These are phyloP conservation scores for Globisporangium heterothallicum DNA, from an alignment of 352 stramenopile species.

Conservation along the genomic window DNA sequence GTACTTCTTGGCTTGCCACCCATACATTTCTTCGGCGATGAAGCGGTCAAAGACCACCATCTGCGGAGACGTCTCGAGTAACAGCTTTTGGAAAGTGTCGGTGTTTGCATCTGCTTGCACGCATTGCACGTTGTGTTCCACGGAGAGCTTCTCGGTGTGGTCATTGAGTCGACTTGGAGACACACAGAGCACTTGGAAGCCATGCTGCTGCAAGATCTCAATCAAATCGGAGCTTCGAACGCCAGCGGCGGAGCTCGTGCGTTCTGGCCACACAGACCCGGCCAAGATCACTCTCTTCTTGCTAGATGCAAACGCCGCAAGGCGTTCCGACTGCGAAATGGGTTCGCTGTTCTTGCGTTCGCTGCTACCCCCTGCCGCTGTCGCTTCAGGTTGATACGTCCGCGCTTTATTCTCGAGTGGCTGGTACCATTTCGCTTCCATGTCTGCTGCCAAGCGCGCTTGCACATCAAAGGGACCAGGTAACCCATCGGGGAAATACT, in stretches of 20 bases:
- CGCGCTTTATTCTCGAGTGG: constrained; percentile 51
- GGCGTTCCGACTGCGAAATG: constrained; percentile 21
- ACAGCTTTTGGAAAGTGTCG: constrained; percentile 56
- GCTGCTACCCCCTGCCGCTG: background rate
- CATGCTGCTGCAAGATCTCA: constrained; percentile 47
- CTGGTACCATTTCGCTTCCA: constrained; percentile 69
- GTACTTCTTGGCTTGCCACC: constrained; percentile 72
- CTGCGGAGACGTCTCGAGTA: constrained; percentile 50
- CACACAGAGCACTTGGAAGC: constrained; percentile 68
- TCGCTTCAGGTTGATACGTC: background rate
- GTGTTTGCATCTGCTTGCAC: constrained; percentile 72
- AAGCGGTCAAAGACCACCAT: constrained; percentile 81
- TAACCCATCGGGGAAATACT: constrained; percentile 72
- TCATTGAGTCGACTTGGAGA: constrained; percentile 76
- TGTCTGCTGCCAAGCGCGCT: constrained; percentile 57
- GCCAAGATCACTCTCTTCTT: constrained; percentile 71
- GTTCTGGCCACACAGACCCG: constrained; percentile 81
- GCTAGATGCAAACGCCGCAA: constrained; percentile 39
- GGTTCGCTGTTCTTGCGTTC: background rate
- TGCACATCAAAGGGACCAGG: constrained; percentile 77
- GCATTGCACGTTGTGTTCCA: constrained; percentile 46
- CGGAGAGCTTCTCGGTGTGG: constrained; percentile 43
- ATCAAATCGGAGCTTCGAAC: constrained; percentile 80
- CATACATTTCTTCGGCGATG: constrained; percentile 85
- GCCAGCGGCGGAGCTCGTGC: constrained; percentile 83